These are phyloP conservation scores for Entomortierella parvispora DNA, from an alignment of 192 early-diverging fungal genomes.

Conservation along the genomic window DNA sequence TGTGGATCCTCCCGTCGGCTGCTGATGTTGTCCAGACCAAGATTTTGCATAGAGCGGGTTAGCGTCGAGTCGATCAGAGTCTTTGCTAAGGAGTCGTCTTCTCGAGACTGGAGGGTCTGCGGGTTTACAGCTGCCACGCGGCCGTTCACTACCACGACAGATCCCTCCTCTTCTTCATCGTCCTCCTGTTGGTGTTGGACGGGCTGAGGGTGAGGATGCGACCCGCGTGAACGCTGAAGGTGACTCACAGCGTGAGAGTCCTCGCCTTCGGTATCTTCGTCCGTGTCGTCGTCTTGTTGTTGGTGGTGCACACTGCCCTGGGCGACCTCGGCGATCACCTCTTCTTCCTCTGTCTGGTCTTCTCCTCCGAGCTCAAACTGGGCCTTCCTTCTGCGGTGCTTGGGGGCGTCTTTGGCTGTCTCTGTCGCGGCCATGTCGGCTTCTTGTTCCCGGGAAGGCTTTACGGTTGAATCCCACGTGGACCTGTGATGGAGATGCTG, in stretches of 20 bases:
- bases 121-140: background rate
- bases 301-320: slow-evolving; percentile 6
- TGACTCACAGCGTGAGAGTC: background rate
- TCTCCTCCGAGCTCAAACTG: slow-evolving; percentile 28
- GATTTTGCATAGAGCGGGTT: slow-evolving; percentile 24
- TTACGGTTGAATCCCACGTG: no score
- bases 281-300: slow-evolving; percentile 1
- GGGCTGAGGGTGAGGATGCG: background rate
- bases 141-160: no score
- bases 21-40: slow-evolving; percentile 8
- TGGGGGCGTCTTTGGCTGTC: background rate
- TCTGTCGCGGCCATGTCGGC: background rate
- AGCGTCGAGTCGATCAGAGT: slow-evolving; percentile 32
- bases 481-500: no score
- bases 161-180: slow-evolving; percentile 1
- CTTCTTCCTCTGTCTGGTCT: background rate
- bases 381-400: slow-evolving; percentile 13
- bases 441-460: no score
- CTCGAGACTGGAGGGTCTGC: background rate
- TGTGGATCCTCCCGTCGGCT: background rate
- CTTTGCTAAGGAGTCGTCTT: slow-evolving; percentile 35
- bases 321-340: background rate
- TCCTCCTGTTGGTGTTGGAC: background rate
- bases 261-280: slow-evolving; percentile 15
- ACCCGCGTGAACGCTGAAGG: background rate